Base-by-base conservation (phyloP, 2,329 filamentous ascomycete genomes). In the Drechslera avenae region DNA sequence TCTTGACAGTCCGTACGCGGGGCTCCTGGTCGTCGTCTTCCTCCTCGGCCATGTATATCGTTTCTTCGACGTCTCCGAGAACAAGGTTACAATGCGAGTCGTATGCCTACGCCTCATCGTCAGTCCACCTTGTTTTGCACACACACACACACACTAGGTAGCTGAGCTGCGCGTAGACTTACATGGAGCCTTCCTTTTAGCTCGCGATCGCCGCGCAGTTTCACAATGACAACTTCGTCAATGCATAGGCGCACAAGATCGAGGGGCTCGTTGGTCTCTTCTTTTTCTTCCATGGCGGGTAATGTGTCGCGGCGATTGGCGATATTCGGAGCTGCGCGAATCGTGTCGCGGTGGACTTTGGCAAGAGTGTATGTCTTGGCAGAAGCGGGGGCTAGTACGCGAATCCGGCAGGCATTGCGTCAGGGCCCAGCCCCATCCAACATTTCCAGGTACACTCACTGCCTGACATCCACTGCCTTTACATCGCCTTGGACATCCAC, bases 61-160 rank as follows among this genome's bases (percentile, higher is more conserved):
- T 97, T 80, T 99, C 94, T 71, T 97, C 91, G 4, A 97, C 94
- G 61, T 99, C 94, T 46, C 94, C 93, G 5, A 99, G 82, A 5
- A 99, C 91, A 36, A 99, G 78, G 71, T 99, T 99, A 83, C 95
- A 99, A 75, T 99, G 94, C 69, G 91, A 96, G 73, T 99, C 94
- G 73, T 99, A 99, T 48, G 94, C 94, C 94, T 99, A 34, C 6
- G 2, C 13, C 10, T 14, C 3, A 3, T 16, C 12, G 41, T 67
- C 40, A 68, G 59, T 31, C 19, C 37, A n/a, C 17, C 21, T 28
- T 28, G 17, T 6, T n/a, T 18, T 34, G 34, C 34, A n/a, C n/a
- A n/a, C n/a, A n/a, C n/a, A n/a, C n/a, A n/a, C n/a, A n/a, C n/a
- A n/a, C n/a, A n/a, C n/a, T n/a, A 28, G 19, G 18, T 34, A 31